Conservation (phyloP, 345 rosid genomes). For the Leavenworthia alabamica region DNA sequence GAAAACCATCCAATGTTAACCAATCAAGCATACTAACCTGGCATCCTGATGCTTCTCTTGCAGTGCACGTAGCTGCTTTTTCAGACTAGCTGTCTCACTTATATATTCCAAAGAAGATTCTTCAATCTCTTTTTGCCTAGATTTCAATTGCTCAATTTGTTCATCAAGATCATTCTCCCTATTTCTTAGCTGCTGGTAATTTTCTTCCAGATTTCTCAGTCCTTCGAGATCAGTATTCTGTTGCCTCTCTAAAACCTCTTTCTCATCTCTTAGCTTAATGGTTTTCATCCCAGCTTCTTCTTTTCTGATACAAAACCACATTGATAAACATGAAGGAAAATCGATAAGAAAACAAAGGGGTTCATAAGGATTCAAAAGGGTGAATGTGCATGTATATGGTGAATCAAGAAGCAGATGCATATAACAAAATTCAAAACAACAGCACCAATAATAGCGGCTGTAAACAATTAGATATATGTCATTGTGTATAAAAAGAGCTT, state of each 20-base stretch:
- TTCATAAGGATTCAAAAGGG: not conserved
- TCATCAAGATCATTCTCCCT: slow-evolving; percentile 64
- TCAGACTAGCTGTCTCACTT: slow-evolving; percentile 49
- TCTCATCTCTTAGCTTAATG: slow-evolving; percentile 80
- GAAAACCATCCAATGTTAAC: slow-evolving; percentile 3
- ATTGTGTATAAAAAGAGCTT: not conserved
- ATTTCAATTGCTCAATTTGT: slow-evolving; percentile 71
- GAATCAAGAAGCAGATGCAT: slow-evolving; percentile 10
- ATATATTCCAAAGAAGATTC: slow-evolving; percentile 57
- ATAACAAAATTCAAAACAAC: not conserved
- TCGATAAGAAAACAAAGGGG: slow-evolving; percentile 1
- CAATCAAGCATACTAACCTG: slow-evolving; percentile 43
- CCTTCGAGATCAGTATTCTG: slow-evolving; percentile 88
- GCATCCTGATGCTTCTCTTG: slow-evolving; percentile 69
- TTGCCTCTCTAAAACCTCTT: slow-evolving; percentile 91
- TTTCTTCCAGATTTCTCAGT: slow-evolving; percentile 87
- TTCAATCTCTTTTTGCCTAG: slow-evolving; percentile 52
- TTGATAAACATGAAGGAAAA: not conserved
- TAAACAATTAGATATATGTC: not conserved
- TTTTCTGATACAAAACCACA: slow-evolving; percentile 51
- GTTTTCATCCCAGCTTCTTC: slow-evolving; percentile 95
- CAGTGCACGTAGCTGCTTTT: slow-evolving; percentile 60
- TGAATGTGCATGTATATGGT: slow-evolving; percentile 10
- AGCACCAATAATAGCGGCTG: not conserved
- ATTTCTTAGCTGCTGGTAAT: slow-evolving; percentile 73